Evolutionary conservation across 2,329 filamentous ascomycete genomes (phyloP).

Genomic region (Knufia fluminis): DNA sequence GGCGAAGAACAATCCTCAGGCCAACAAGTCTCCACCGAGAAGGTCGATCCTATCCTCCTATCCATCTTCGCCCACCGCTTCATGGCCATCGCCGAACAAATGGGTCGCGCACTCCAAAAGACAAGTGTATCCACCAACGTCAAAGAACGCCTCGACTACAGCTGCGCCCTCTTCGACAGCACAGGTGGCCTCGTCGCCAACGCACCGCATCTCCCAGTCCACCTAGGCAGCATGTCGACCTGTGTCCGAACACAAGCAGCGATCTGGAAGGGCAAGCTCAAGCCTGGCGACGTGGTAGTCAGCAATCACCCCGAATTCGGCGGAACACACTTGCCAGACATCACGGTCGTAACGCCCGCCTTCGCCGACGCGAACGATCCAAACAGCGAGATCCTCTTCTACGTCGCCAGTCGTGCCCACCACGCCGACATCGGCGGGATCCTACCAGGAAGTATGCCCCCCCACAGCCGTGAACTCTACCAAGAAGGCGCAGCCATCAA

Average conservation of each 20-base stretch:
- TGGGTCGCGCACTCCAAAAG: constrained; percentile 48
- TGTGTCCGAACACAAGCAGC: constrained; percentile 66
- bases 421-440: constrained; percentile 81
- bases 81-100: constrained; percentile 52
- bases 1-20: constrained; percentile 40
- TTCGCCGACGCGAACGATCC: constrained; percentile 51
- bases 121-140: constrained; percentile 57
- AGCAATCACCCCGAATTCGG: constrained; percentile 79
- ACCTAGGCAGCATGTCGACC: constrained; percentile 71
- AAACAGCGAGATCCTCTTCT: constrained; percentile 63
- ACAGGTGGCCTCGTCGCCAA: constrained; percentile 66
- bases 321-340: constrained; percentile 74
- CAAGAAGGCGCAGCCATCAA: constrained; percentile 58
- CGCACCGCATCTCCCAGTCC: constrained; percentile 67
- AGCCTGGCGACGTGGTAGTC: constrained; percentile 71
- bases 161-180: constrained; percentile 65
- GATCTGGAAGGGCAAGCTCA: constrained; percentile 70
- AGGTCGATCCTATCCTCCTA: constrained; percentile 44
- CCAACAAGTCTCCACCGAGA: constrained; percentile 17
- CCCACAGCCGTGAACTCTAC: constrained; percentile 56
- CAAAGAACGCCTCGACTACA: constrained; percentile 72
- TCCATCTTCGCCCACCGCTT: constrained; percentile 49
- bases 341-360: constrained; percentile 71
- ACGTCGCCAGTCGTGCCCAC: constrained; percentile 70
- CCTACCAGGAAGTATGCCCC: constrained; percentile 75